These are phyloP conservation scores for Yarrowia sp. DNA, from an alignment of 805 yeast genomes.

Conservation along the genomic window DNA sequence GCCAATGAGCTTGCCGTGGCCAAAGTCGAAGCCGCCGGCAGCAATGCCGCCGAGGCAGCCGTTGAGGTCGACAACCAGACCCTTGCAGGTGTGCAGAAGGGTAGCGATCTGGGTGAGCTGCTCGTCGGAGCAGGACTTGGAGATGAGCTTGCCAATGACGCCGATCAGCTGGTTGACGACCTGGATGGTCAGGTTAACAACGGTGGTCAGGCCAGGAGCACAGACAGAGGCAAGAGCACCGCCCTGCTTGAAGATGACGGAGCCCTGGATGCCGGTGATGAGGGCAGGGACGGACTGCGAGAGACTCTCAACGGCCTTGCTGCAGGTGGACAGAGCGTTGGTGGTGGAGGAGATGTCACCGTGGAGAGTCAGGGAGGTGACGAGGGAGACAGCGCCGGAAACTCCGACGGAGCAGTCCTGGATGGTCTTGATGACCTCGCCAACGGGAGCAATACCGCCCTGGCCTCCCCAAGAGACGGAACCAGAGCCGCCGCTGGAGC, in stretches of 20 bases:
- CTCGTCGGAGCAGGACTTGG: not conserved
- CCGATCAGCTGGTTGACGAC: not conserved
- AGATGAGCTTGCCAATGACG: not conserved
- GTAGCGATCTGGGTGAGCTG: not conserved
- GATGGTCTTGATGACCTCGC: not conserved
- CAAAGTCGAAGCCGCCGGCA: not conserved
- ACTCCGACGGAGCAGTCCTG: constrained; percentile 3
- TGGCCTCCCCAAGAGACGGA: not conserved
- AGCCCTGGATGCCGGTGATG: not conserved
- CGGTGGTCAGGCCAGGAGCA: not conserved
- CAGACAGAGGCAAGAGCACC: not conserved
- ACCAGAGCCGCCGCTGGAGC: not conserved
- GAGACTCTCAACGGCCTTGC: constrained; percentile 6
- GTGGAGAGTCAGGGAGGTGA: not conserved
- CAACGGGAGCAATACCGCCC: not conserved
- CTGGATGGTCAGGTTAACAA: constrained; percentile 2
- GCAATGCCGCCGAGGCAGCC: not conserved
- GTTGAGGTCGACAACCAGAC: not conserved
- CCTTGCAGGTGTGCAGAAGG: not conserved
- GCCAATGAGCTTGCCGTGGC: not conserved
- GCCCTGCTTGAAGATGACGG: not conserved
- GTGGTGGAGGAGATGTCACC: not conserved
- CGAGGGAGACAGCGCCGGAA: not conserved
- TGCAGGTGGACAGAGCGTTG: not conserved
- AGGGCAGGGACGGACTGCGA: not conserved